Evolutionary conservation across 805 yeast species (phyloP).

Genomic region (Starmerella ratchasimensis): DNA sequence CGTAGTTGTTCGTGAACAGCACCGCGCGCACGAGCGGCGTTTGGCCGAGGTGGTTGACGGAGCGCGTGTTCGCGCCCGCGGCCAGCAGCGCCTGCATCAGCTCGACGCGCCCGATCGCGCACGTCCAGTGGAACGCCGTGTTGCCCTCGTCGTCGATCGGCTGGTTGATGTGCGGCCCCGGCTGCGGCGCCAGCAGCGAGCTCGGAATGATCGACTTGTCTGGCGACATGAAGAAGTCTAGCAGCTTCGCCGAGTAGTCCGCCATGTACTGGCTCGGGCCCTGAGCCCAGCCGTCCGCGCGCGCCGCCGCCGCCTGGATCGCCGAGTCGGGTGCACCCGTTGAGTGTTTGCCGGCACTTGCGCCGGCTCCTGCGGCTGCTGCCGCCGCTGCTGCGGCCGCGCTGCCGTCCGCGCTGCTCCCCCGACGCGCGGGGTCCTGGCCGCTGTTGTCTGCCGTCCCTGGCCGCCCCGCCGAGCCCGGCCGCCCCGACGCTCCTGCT

Average conservation of each 20-base stretch:
- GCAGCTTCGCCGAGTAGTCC: slow-evolving; percentile 34
- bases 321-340: neutral
- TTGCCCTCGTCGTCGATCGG: slow-evolving; percentile 91
- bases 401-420: too few species aligned
- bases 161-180: slow-evolving; percentile 55
- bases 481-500: too few species aligned
- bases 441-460: too few species aligned
- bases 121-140: slow-evolving; percentile 94
- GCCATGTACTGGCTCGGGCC: slow-evolving; percentile 21
- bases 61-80: slow-evolving; percentile 58
- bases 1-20: slow-evolving; percentile 75
- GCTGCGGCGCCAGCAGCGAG: slow-evolving; percentile 48
- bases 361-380: slow-evolving; percentile 3
- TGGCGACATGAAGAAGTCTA: slow-evolving; percentile 43
- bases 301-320: neutral
- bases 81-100: slow-evolving; percentile 63
- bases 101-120: slow-evolving; percentile 77
- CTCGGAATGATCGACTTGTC: slow-evolving; percentile 51
- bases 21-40: slow-evolving; percentile 79
- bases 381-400: slow-evolving; percentile 1
- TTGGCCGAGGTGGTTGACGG: slow-evolving; percentile 57
- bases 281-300: neutral
- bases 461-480: too few species aligned
- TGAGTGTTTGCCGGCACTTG: neutral
- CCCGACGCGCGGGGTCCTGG: too few species aligned